Evolutionary conservation across 2,329 filamentous ascomycete genomes (phyloP), one percentile per base, ranked within the genome.

Genomic region (Colletotrichum orbiculare): DNA sequence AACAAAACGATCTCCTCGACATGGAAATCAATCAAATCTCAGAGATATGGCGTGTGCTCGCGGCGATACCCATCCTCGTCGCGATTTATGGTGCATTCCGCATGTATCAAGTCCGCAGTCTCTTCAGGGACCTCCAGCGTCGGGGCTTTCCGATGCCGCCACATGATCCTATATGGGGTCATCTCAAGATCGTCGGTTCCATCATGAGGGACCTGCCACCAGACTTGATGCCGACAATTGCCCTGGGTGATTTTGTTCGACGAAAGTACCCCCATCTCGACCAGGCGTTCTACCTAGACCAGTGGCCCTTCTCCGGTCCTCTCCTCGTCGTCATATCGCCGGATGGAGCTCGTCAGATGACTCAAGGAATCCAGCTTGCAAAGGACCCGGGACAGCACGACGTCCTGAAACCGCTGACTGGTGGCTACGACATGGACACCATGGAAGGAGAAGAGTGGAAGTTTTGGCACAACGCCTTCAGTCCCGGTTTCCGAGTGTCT

Each of bases 401-500:
- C 17, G 74, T 76, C 53, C 71, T 76, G 55, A 78, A 69, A 38
- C 76, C 76, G 2, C 54, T 79, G 9, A 77, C 76, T 6, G 68
- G 68, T 17, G 72, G 71, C 33, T 53, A 69, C 7, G 77, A 79
- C 55, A 62, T 79, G 1, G 59, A 76, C 3, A 73, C 71, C 4
- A 71, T 70, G 47, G 73, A 78, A 12, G 76, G 75, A 1, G 62
- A 52, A 8, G 66, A 68, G 42, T 75, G 71, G 58, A 69, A 70
- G 13, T 39, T 71, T 3, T 79, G 76, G 72, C 75, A 50, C 66
- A 70, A 67, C 49, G 58, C 73, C 35, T 73, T 79, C 37, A 79
- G 71, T 35, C 77, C 75, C 1, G 76, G 73, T 2, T 80, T 80
- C 58, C 77, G 76, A 47, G 68, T 72, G 35, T 71, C 76, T 46